Conservation (phyloP, 192 early-diverging fungal species). For the Backusella tarrabulga region DNA sequence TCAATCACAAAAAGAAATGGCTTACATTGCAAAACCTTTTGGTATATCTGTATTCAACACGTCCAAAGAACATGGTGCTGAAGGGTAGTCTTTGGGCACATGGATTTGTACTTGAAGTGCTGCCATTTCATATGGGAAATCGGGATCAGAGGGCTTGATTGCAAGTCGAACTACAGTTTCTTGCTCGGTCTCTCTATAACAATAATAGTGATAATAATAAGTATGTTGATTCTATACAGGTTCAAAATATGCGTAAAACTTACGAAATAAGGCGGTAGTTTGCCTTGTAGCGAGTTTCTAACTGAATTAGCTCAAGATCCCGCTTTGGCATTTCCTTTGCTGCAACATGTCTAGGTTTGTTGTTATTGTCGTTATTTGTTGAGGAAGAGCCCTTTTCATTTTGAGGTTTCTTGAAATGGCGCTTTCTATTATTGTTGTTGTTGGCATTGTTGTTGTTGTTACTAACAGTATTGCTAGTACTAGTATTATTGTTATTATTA, state of each 20-base stretch:
- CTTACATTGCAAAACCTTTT: slow-evolving; percentile 44
- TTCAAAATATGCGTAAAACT: not conserved
- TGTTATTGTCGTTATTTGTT: not conserved
- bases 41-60: slow-evolving; percentile 55
- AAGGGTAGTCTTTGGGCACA: slow-evolving; percentile 54
- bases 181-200: not conserved
- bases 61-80: slow-evolving; percentile 38
- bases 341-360: not conserved
- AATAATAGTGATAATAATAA: not conserved
- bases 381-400: not conserved
- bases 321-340: not conserved
- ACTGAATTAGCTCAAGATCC: slow-evolving; percentile 13
- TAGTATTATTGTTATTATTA: not conserved
- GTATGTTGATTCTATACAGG: not conserved
- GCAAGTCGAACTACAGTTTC: slow-evolving; percentile 28
- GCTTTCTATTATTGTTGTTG: not conserved
- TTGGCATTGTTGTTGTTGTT: not conserved
- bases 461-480: not conserved
- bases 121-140: slow-evolving; percentile 78
- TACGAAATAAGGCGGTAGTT: slow-evolving; percentile 13
- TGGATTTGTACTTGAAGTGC: slow-evolving; percentile 57
- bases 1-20: not conserved
- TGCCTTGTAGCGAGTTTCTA: slow-evolving; percentile 22
- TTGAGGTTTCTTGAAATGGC: not conserved
- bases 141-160: slow-evolving; percentile 60